These are phyloP conservation scores for Marchantia polymorpha DNA, from an alignment of 225 moss, liverwort and hornwort species.

Conservation along the genomic window DNA sequence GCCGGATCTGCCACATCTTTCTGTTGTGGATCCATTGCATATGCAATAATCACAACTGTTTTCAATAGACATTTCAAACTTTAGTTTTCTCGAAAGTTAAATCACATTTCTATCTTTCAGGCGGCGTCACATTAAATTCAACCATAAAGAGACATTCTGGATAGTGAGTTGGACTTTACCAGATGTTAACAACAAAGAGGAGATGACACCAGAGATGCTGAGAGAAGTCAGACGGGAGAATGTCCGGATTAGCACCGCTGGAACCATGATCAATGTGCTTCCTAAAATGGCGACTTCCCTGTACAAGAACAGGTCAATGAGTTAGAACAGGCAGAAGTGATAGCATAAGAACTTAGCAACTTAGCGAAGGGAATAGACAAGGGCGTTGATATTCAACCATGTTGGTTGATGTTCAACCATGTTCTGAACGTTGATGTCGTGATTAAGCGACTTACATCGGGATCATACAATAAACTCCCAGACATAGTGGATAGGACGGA, in stretches of 20 bases:
- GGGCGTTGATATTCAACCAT: no score
- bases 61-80: neutral
- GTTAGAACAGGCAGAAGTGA: neutral
- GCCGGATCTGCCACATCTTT: conserved; percentile 56
- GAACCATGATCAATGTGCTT: conserved; percentile 67
- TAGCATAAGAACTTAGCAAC: neutral
- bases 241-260: conserved; percentile 76
- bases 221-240: conserved; percentile 83
- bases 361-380: no score
- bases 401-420: no score
- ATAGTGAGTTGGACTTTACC: conserved; percentile 31
- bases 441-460: neutral
- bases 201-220: conserved; percentile 77
- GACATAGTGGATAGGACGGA: conserved; percentile 49
- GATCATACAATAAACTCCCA: conserved; percentile 31
- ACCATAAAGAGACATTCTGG: neutral
- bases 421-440: neutral
- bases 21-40: conserved; percentile 64
- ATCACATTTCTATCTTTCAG: neutral
- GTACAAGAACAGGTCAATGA: conserved; percentile 13
- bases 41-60: conserved; percentile 73
- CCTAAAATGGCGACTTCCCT: conserved; percentile 66
- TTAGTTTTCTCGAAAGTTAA: neutral
- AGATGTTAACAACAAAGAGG: conserved; percentile 69
- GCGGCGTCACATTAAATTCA: no score